Evolutionary conservation across 148 eudicot species (phyloP), one percentile per base, ranked within the genome.

Genomic region (Spergularia marina): DNA sequence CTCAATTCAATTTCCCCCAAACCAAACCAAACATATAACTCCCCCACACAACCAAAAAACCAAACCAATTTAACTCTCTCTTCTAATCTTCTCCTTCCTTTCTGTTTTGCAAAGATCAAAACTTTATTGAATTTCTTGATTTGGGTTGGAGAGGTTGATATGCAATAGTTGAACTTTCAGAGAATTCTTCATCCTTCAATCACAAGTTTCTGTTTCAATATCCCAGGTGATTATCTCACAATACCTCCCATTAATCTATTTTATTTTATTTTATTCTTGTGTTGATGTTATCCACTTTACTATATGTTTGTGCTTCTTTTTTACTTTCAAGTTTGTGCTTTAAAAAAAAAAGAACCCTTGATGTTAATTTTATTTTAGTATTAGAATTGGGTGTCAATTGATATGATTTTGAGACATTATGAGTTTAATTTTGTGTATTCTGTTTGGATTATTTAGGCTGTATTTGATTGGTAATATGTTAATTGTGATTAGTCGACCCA

Each of bases 161-260:
- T 36, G 21, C 57, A 64, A 17, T 6, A 47, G 55, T 59, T 73
- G 25, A 41, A 15, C 4, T 54, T 40, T 54, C 44, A 23, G 14
- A 41, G 60, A 64, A 65, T 11, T 30, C 36, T 49, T 21, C 57
- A 18, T 67, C 78, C 36, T 30, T 30, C 36, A 30, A 30, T 18
- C 73, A 67, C 41, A 30, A 52, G 15, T 3, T 63, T 41, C 14
- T 61, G 57, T 25, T 55, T 25, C 71, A 63, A 30, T 40, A 39
- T 74, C 60, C 23, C 67, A 76, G 83, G 83, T 80, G 16, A 63
- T 70, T 63, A 55, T 62, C 47, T 68, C 58, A 12, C 36, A 7
- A 55, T 44, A 23, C 70, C 25, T 23, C 25, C 21, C 25, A n/a
- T 36, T 5, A 44, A 7, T 58, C 7, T 74, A 23, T 15, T 74